Conservation (phyloP, 441 rosid genomes). For the Erodium chrysanthum region DNA sequence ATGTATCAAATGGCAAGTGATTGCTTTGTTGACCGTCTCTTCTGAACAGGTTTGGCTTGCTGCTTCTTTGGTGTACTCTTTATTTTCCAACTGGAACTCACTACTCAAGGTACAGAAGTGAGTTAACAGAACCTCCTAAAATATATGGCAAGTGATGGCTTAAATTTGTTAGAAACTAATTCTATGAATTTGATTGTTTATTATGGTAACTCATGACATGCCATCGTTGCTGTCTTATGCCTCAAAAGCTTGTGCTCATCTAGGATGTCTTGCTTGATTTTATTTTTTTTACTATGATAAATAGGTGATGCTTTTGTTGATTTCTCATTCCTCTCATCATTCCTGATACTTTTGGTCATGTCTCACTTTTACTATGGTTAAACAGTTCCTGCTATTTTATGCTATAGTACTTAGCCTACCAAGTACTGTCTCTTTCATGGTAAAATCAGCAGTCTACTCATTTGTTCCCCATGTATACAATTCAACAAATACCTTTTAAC, state of each 20-base stretch:
- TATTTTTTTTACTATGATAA: neutral
- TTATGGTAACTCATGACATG: neutral
- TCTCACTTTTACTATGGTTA: neutral
- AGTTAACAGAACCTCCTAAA: constrained; percentile 44
- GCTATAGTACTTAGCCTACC: neutral
- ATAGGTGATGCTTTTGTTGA: neutral
- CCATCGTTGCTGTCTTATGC: neutral
- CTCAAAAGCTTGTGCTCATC: neutral
- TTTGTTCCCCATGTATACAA: neutral
- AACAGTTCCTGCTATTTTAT: neutral
- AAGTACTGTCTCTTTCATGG: neutral
- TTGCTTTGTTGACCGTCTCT: constrained; percentile 14
- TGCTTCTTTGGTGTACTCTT: constrained; percentile 77
- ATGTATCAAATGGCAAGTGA: constrained; percentile 10
- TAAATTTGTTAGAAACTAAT: constrained; percentile 10
- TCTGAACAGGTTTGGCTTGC: constrained; percentile 68
- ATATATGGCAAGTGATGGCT: constrained; percentile 15
- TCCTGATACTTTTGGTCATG: too few relatives aligned
- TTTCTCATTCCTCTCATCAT: neutral
- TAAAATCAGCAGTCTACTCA: neutral
- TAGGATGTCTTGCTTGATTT: neutral
- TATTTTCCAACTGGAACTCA: constrained; percentile 53
- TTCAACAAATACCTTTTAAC: neutral
- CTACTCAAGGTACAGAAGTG: constrained; percentile 88
- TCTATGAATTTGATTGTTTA: constrained; percentile 1